Percentiles rank a stretch among this genome's conserved stretches.
phyloP scores from a whole-genome alignment of 768 basidiomycete species.

The Coprinellus micaceus region DNA sequence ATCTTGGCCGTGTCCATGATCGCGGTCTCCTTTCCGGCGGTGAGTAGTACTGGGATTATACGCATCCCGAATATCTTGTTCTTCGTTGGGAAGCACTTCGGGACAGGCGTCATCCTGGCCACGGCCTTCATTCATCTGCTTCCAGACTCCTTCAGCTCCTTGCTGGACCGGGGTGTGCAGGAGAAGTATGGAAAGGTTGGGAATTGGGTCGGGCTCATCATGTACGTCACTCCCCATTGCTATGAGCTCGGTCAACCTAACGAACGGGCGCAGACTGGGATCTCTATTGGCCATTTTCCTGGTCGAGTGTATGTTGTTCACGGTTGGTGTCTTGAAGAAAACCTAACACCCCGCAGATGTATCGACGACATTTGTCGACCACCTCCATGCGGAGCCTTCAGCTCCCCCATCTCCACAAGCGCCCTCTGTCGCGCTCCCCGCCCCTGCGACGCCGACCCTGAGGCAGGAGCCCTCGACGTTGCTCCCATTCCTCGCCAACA shows the following conservation, averaged over 20 bases:
- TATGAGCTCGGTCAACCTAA: background rate
- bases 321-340: background rate
- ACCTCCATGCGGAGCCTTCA: slow-evolving; percentile 60
- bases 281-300: slow-evolving; percentile 72
- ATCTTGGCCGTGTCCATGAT: slow-evolving; percentile 63
- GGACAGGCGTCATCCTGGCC: slow-evolving; percentile 77
- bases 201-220: slow-evolving; percentile 64
- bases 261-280: slow-evolving; percentile 39
- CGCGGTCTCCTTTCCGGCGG: slow-evolving; percentile 69
- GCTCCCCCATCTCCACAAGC: slow-evolving; percentile 33
- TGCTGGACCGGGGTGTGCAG: slow-evolving; percentile 45
- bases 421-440: slow-evolving; percentile 15
- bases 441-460: slow-evolving; percentile 10
- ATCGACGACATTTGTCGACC: slow-evolving; percentile 73
- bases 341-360: slow-evolving; percentile 42
- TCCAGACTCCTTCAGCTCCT: slow-evolving; percentile 31
- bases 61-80: slow-evolving; percentile 67
- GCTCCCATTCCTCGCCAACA: slow-evolving; percentile 12
- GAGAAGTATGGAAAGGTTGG: slow-evolving; percentile 45
- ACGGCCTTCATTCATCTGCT: slow-evolving; percentile 82
- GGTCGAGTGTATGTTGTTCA: slow-evolving; percentile 66
- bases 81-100: slow-evolving; percentile 86
- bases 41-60: slow-evolving; percentile 54
- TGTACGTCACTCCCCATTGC: slow-evolving; percentile 46
- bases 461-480: background rate